Conservation (phyloP, 1,139 yeast genomes). For the Candida frijolesensis region DNA sequence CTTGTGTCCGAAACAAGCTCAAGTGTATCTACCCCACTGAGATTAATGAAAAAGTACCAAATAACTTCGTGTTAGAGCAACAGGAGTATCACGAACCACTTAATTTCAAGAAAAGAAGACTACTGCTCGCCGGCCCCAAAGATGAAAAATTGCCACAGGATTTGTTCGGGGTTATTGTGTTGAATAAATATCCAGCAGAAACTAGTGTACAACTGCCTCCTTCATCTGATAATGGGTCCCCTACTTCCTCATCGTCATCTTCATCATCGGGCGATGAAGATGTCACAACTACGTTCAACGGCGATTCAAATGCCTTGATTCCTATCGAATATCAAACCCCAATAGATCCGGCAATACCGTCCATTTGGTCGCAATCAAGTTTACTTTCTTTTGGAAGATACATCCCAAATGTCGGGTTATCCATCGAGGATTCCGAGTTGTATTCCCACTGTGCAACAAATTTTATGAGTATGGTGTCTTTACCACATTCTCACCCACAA, state of each 20-base stretch:
- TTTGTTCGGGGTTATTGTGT: conserved; percentile 3
- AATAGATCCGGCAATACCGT: background rate
- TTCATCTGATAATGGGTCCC: background rate
- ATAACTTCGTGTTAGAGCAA: conserved; percentile 7
- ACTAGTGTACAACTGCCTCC: background rate
- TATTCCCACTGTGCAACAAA: conserved; percentile 10
- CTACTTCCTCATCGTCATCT: background rate
- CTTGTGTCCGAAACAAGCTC: conserved; percentile 18
- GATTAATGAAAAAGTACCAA: conserved; percentile 8
- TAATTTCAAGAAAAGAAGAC: background rate
- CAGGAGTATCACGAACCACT: conserved; percentile 3
- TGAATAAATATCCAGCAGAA: background rate
- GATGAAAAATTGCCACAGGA: background rate
- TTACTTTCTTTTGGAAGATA: conserved; percentile 10
- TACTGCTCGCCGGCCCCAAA: background rate
- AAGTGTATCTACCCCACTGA: conserved; percentile 10
- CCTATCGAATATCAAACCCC: background rate
- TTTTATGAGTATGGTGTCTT: conserved; percentile 12
- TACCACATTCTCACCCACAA: conserved; percentile 13
- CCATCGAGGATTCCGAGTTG: conserved; percentile 13
- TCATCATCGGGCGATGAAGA: background rate
- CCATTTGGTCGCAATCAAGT: conserved; percentile 2
- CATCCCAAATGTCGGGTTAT: conserved; percentile 10
- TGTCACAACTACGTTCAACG: background rate
- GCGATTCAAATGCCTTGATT: background rate